phyloP scores from a whole-genome alignment of 1,139 yeast species.

The Taiozyma onychis region DNA sequence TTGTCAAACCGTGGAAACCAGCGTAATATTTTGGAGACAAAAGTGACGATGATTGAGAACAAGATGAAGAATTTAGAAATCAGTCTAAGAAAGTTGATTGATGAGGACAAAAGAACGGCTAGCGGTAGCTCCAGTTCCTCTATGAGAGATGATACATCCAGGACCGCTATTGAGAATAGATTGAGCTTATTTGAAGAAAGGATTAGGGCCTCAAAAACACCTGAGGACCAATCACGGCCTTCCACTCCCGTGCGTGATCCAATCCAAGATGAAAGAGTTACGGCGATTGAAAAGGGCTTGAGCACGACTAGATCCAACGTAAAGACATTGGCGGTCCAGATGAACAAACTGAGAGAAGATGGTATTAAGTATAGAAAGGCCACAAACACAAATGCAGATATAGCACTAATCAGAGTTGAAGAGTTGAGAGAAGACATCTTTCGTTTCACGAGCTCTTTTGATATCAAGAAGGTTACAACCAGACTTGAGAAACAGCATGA shows the following conservation, averaged over 20 bases:
- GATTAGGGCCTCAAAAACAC: background rate
- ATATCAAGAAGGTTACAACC: background rate
- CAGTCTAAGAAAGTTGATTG: background rate
- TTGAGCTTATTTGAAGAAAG: background rate
- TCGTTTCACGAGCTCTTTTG: background rate
- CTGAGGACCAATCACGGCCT: background rate
- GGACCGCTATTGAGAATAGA: background rate
- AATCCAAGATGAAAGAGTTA: background rate
- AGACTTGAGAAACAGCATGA: background rate
- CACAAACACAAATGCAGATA: background rate
- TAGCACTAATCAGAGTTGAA: background rate
- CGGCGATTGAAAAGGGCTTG: background rate
- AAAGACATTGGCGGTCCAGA: background rate
- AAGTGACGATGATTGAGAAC: background rate
- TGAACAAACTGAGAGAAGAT: background rate
- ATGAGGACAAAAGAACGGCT: background rate
- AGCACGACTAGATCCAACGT: background rate
- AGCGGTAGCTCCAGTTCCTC: background rate
- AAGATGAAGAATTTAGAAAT: background rate
- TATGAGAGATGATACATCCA: background rate
- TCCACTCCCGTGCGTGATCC: background rate
- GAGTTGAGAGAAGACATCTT: background rate
- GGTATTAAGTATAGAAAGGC: background rate
- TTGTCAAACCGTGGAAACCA: background rate
- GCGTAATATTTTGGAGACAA: background rate